Percentiles rank a stretch among this genome's conserved stretches.
These are phyloP conservation scores for Harringtonia lauricola DNA, from an alignment of 2,329 filamentous ascomycete species.

Conservation along the genomic window DNA sequence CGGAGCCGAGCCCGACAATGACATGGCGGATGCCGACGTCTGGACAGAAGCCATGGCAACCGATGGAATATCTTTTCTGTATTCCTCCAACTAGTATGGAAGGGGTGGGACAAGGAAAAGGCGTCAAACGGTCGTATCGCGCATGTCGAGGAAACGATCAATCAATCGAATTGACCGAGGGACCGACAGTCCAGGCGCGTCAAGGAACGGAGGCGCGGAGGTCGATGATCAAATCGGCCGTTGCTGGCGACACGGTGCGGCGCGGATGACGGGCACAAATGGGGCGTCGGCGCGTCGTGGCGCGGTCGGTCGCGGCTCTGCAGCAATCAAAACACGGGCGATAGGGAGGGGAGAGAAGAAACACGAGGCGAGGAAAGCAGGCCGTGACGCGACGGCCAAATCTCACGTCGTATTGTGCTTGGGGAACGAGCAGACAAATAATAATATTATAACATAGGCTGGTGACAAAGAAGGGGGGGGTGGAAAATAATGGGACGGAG, in stretches of 20 bases:
- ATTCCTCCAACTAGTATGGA: slow-evolving; percentile 10
- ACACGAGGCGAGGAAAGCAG: not conserved
- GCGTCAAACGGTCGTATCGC: too few species aligned
- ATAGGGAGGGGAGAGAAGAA: not conserved
- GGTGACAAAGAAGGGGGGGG: not conserved
- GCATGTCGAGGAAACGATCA: too few species aligned
- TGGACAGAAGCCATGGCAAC: slow-evolving; percentile 71
- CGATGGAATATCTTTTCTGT: slow-evolving; percentile 4
- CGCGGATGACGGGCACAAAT: not conserved
- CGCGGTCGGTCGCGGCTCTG: not conserved
- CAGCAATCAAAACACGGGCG: not conserved
- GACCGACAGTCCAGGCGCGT: not conserved
- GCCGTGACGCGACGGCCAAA: not conserved
- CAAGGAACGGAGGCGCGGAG: not conserved
- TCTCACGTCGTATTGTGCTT: not conserved
- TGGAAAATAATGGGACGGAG: not conserved
- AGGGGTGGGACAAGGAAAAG: not conserved
- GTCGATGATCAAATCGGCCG: too few species aligned
- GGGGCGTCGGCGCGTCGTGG: slow-evolving; percentile 4
- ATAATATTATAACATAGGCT: not conserved
- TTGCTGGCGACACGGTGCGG: not conserved
- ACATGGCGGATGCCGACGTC: slow-evolving; percentile 50
- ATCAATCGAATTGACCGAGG: too few species aligned
- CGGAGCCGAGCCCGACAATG: slow-evolving; percentile 52
- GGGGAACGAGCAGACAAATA: not conserved